Evolutionary conservation across 768 basidiomycete species (phyloP).

Genomic region (Boletales sp.): DNA sequence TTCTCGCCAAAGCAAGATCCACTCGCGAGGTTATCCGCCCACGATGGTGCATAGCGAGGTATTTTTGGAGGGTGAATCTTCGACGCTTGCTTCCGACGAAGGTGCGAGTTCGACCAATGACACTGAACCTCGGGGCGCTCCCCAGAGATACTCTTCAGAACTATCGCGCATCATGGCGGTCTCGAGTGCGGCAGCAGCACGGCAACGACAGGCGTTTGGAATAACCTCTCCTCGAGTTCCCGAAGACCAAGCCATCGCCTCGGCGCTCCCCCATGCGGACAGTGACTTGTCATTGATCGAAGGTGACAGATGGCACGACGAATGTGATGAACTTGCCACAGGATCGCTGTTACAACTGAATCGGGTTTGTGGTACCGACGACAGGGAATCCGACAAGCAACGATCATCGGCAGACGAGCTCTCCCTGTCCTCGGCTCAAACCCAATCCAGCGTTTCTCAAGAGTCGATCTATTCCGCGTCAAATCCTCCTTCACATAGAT

Average conservation of each 20-base stretch:
- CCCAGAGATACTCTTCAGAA: conserved; percentile 26
- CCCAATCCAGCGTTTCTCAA: conserved; percentile 17
- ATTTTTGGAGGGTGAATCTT: conserved; percentile 9
- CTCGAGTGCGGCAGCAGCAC: conserved; percentile 37
- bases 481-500: conserved; percentile 10
- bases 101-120: conserved; percentile 4
- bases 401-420: conserved; percentile 5
- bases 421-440: conserved; percentile 12
- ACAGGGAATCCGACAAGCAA: neutral
- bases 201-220: conserved; percentile 50
- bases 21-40: neutral
- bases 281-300: conserved; percentile 47
- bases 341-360: conserved; percentile 28
- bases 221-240: conserved; percentile 40
- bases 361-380: neutral
- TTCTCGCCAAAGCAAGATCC: conserved; percentile 3
- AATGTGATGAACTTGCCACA: conserved; percentile 26
- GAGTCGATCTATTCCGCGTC: conserved; percentile 25
- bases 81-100: conserved; percentile 15
- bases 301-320: conserved; percentile 39
- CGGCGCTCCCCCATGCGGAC: conserved; percentile 35
- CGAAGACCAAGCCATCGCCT: conserved; percentile 1
- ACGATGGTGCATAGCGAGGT: neutral
- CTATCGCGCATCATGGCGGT: conserved; percentile 23
- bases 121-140: neutral